Percentiles rank a stretch among this genome's conserved stretches.
Conservation (phyloP, 2,329 filamentous ascomycete species). For the Nothophoma quercina region DNA sequence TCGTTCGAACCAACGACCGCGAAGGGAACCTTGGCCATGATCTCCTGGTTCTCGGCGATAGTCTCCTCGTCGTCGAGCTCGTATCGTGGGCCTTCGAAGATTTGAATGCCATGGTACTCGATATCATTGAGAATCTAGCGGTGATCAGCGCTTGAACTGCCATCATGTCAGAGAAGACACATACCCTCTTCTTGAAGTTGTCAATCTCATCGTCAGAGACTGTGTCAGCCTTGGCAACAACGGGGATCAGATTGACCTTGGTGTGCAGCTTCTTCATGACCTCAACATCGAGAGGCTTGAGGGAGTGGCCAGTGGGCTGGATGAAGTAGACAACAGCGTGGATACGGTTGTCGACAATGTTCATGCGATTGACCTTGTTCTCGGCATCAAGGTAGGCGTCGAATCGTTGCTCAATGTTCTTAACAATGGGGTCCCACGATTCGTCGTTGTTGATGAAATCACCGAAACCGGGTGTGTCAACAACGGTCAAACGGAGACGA, state of each 20-base stretch:
- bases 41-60: conserved; percentile 99
- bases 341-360: conserved; percentile 99
- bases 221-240: conserved; percentile 98
- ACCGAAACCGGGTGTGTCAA: conserved; percentile 96
- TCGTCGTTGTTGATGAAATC: conserved; percentile 99
- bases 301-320: conserved; percentile 95
- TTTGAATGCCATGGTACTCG: conserved; percentile 95
- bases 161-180: conserved; percentile 48
- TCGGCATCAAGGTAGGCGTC: conserved; percentile 98
- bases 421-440: conserved; percentile 97
- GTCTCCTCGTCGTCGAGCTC: conserved; percentile 99
- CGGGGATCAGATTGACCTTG: conserved; percentile 99
- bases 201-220: conserved; percentile 95
- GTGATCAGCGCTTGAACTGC: conserved; percentile 20
- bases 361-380: conserved; percentile 99
- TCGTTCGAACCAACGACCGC: conserved; percentile 96
- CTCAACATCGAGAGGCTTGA: conserved; percentile 98
- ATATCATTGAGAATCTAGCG: conserved; percentile 92
- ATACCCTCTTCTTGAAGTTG: conserved; percentile 94
- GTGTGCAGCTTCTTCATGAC: conserved; percentile 99
- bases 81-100: conserved; percentile 98
- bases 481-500: conserved; percentile 92
- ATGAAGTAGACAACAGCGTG: conserved; percentile 99
- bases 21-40: conserved; percentile 99
- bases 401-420: conserved; percentile 99